Conservation (phyloP, 2,329 filamentous ascomycete species). For the Trichoderma endophyticum region DNA sequence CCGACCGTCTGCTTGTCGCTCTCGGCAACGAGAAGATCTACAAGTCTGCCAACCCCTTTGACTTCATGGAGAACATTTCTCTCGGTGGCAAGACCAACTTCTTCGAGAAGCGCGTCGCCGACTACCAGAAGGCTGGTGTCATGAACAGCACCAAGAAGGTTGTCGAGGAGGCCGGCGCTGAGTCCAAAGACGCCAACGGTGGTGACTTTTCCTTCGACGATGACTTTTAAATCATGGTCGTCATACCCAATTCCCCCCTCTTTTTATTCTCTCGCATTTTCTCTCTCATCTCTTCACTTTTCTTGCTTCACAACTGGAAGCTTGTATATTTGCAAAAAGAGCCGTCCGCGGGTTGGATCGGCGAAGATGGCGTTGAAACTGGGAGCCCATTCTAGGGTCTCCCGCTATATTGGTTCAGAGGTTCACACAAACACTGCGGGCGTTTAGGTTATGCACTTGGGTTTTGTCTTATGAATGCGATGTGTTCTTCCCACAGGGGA, state of each 20-base stretch:
- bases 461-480: neutral
- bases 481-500: neutral
- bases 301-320: neutral
- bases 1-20: slow-evolving; percentile 87
- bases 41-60: slow-evolving; percentile 91
- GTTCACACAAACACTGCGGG: slow-evolving; percentile 20
- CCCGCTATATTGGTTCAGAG: slow-evolving; percentile 13
- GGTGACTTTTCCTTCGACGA: slow-evolving; percentile 93
- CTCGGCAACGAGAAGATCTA: slow-evolving; percentile 95
- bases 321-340: slow-evolving; percentile 17
- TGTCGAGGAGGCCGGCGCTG: slow-evolving; percentile 43
- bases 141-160: slow-evolving; percentile 84
- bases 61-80: slow-evolving; percentile 99
- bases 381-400: neutral
- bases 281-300: neutral
- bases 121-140: slow-evolving; percentile 99
- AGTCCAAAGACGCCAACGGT: slow-evolving; percentile 56
- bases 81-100: slow-evolving; percentile 99
- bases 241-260: slow-evolving; percentile 25
- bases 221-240: slow-evolving; percentile 70
- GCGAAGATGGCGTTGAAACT: slow-evolving; percentile 15
- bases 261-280: slow-evolving; percentile 5
- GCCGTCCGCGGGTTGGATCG: slow-evolving; percentile 18
- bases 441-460: slow-evolving; percentile 18
- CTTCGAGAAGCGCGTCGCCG: slow-evolving; percentile 99